phyloP scores from a whole-genome alignment of 2,329 filamentous ascomycete species.

The Conoideocrella luteorostrata region DNA sequence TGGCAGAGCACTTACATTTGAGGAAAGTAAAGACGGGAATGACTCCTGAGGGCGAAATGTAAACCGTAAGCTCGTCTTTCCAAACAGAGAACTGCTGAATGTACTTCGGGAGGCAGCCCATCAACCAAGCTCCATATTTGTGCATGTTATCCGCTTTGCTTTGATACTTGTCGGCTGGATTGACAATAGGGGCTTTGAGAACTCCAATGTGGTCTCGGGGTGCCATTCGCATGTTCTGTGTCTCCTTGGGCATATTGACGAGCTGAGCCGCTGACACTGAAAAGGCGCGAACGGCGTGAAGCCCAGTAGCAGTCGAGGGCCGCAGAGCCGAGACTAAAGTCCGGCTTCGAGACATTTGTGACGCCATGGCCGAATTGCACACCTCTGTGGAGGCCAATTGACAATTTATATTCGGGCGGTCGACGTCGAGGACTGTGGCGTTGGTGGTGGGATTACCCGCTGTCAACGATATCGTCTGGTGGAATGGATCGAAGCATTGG shows the following conservation, averaged over 20 bases:
- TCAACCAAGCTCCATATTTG: conserved; percentile 91
- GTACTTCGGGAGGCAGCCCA: conserved; percentile 95
- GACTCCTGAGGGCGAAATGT: conserved; percentile 81
- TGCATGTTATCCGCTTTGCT: conserved; percentile 84
- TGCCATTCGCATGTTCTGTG: conserved; percentile 61
- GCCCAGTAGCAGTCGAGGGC: conserved; percentile 36
- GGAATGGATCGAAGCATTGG: conserved; percentile 2
- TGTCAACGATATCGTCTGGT: too few species aligned
- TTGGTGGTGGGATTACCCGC: conserved; percentile 14
- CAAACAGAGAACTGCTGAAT: conserved; percentile 98
- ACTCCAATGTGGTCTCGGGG: conserved; percentile 51
- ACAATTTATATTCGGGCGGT: conserved; percentile 14
- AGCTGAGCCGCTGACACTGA: conserved; percentile 39
- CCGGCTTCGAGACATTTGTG: conserved; percentile 51
- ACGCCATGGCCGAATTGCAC: conserved; percentile 47
- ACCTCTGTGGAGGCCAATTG: conserved; percentile 39
- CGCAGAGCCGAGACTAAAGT: conserved; percentile 50
- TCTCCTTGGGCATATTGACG: conserved; percentile 54
- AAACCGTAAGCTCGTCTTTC: conserved; percentile 97
- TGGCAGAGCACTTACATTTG: conserved; percentile 64
- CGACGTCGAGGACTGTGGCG: conserved; percentile 7
- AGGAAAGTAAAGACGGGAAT: conserved; percentile 91
- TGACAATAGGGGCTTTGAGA: conserved; percentile 74
- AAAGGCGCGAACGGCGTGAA: conserved; percentile 41
- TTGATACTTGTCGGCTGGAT: conserved; percentile 88